Evolutionary conservation across 2,329 filamentous ascomycete genomes (phyloP).

Genomic region (Knufia petricola): DNA sequence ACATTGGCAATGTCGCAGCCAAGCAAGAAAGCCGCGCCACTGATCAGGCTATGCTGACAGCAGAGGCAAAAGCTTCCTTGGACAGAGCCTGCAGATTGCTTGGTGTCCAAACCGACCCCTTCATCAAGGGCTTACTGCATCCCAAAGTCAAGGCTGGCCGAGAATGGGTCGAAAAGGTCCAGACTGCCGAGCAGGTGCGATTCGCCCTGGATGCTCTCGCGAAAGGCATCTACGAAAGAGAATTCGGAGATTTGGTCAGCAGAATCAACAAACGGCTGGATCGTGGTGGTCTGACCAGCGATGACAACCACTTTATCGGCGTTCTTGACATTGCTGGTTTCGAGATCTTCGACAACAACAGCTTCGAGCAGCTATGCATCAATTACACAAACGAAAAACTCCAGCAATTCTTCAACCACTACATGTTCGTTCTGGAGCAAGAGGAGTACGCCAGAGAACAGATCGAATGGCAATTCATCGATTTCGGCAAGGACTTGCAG

Average conservation of each 20-base stretch:
- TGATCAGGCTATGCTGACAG: conserved; percentile 76
- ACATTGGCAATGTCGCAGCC: conserved; percentile 84
- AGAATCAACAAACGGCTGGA: conserved; percentile 90
- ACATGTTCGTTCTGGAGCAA: conserved; percentile 98
- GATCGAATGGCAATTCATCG: conserved; percentile 99
- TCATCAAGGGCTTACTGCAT: conserved; percentile 79
- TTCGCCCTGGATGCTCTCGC: conserved; percentile 81
- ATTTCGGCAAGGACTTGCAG: conserved; percentile 93
- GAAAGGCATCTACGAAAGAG: conserved; percentile 95
- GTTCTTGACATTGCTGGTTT: conserved; percentile 98
- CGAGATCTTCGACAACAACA: conserved; percentile 97
- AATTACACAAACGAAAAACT: conserved; percentile 99
- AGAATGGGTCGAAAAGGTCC: conserved; percentile 97
- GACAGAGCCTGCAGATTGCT: conserved; percentile 73
- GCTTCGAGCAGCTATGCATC: conserved; percentile 98
- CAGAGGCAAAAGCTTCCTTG: conserved; percentile 65
- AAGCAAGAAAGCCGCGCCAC: conserved; percentile 82
- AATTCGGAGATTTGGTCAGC: conserved; percentile 83
- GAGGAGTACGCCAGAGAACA: conserved; percentile 96
- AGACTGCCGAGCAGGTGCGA: conserved; percentile 92
- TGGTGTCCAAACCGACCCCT: conserved; percentile 74
- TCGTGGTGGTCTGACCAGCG: conserved; percentile 67
- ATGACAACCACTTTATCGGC: conserved; percentile 92
- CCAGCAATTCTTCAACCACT: conserved; percentile 99
- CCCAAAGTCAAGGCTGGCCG: conserved; percentile 89